Base-by-base conservation (phyloP, 805 yeast genomes). In the Torulaspora indica region DNA sequence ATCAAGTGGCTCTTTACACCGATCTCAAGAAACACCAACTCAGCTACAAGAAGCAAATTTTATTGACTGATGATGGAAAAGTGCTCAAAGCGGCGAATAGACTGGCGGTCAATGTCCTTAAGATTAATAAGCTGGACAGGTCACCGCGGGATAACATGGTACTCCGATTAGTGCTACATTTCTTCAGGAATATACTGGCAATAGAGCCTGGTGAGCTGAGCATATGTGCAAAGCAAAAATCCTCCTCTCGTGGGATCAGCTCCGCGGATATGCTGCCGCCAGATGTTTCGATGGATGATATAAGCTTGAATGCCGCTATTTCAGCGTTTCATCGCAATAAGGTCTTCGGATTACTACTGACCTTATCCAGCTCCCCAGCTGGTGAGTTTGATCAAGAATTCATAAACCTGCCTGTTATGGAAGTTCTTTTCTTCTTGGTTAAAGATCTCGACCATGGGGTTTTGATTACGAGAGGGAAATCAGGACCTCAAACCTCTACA, bases 141-240 rank as follows among this genome's bases (percentile, higher is more conserved):
- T 78, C 78, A 2, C 71, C 79, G 0, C 69, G 87, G 29, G 97
- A 90, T 53, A 79, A 79, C 46, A 81, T 81, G 35, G 75, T 90
- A 10, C 63, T 93, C 38, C 78, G 82, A 43, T 71, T 91, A 47
- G 86, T 84, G 22, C 65, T 90, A 12, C 78, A 77, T 40, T 78
- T 93, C 57, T 73, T 89, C 49, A 74, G 95, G 49, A 93, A 93
- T 60, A 54, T 93, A n/a, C 66, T 85, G 7, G 74, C 79, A 32
- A 87, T 91, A 27, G 88, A 83, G 52, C 91, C 90, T 0, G 79
- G 84, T 1, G 78, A 74, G 28, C 54, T 74, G 4, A 73, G 81
- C 1, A 63, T 79, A 7, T 66, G 78, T 2, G 64, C 69, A 1
- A 72, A 72, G 38, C 71, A 63, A 44, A 47, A 45, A 17, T 45